These are phyloP conservation scores for Cardamine chenopodiifolia DNA, from an alignment of 345 rosid species.

Conservation along the genomic window DNA sequence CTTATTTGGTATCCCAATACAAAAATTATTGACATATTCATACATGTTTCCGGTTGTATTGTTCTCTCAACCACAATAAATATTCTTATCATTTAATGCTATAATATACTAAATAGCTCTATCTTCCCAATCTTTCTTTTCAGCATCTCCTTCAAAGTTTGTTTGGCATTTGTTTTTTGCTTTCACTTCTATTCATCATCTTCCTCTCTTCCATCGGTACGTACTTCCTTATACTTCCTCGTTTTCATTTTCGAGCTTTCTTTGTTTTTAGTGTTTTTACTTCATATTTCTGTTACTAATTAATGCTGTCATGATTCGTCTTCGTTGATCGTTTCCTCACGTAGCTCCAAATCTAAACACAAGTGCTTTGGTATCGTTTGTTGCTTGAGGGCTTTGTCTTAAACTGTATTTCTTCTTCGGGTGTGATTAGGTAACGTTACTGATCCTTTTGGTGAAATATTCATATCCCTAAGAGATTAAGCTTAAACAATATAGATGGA, in stretches of 20 bases:
- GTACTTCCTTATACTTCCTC: background rate
- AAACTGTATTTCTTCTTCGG: background rate
- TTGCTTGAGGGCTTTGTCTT: background rate
- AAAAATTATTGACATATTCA: background rate
- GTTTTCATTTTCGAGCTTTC: background rate
- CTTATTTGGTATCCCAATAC: background rate
- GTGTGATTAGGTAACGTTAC: conserved; percentile 10
- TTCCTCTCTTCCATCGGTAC: background rate
- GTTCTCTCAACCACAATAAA: background rate
- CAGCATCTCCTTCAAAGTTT: background rate
- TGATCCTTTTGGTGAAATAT: background rate
- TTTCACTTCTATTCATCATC: background rate
- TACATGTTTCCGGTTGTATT: background rate
- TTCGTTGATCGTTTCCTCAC: background rate
- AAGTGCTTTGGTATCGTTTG: background rate
- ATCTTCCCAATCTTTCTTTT: background rate
- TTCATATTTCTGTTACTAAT: background rate
- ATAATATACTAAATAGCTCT: background rate
- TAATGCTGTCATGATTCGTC: background rate
- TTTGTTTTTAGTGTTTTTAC: background rate
- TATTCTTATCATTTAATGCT: conserved; percentile 14
- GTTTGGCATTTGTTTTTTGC: background rate
- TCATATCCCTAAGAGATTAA: background rate
- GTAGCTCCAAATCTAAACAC: background rate
- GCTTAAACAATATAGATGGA: conserved; percentile 10